phyloP scores from a whole-genome alignment of 2,329 filamentous ascomycete genomes.

The Verticillium isaacii region DNA sequence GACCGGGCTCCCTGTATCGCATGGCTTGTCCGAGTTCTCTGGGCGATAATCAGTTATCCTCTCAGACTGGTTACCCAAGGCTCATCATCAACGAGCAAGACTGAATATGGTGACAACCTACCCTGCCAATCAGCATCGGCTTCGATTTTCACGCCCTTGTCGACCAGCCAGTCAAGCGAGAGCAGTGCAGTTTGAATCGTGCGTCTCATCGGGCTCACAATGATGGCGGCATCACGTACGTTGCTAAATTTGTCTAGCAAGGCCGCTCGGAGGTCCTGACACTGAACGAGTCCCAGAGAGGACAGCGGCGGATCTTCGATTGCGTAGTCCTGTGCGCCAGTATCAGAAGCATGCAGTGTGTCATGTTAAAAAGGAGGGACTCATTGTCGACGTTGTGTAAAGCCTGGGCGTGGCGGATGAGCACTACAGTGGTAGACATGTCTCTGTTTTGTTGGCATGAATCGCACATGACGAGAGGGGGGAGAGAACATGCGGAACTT shows the following conservation, averaged over 20 bases:
- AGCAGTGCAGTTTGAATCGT: conserved; percentile 60
- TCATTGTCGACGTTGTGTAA: conserved; percentile 50
- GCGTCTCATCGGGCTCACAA: conserved; percentile 61
- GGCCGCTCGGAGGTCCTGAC: conserved; percentile 34
- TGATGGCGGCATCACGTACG: conserved; percentile 37
- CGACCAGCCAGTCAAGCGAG: conserved; percentile 53
- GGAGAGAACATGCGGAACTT: too few species aligned
- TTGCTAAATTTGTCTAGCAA: conserved; percentile 32
- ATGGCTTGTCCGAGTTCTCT: conserved; percentile 54
- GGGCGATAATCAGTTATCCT: neutral
- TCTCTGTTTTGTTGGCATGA: too few species aligned
- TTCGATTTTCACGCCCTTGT: conserved; percentile 46
- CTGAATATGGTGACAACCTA: conserved; percentile 17
- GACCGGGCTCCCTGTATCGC: conserved; percentile 55
- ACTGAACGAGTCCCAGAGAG: conserved; percentile 44
- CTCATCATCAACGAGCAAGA: neutral
- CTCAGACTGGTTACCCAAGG: neutral
- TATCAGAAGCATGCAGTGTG: conserved; percentile 13
- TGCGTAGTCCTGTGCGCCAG: conserved; percentile 35
- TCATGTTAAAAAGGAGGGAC: conserved; percentile 18
- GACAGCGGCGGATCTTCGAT: conserved; percentile 49
- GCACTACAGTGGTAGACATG: conserved; percentile 61
- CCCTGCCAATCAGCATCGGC: conserved; percentile 63
- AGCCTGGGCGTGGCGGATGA: conserved; percentile 84
- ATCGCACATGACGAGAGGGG: too few species aligned